Evolutionary conservation across 2,329 filamentous ascomycete genomes (phyloP).

Genomic region (Ophiostoma ulmi): DNA sequence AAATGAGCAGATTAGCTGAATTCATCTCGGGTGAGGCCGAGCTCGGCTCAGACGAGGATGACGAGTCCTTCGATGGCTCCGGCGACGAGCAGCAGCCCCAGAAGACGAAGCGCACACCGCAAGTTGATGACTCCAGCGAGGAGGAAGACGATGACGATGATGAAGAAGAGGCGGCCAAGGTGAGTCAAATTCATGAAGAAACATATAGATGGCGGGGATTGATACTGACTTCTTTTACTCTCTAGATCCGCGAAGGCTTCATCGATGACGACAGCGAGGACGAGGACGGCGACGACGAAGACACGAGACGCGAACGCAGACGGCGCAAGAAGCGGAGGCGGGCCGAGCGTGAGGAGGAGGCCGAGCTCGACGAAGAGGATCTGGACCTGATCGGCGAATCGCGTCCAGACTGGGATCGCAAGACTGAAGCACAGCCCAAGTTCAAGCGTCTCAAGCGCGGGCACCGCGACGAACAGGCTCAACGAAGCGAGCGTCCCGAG

Average conservation of each 20-base stretch:
- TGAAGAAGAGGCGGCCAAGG: slow-evolving; percentile 73
- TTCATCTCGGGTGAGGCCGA: slow-evolving; percentile 82
- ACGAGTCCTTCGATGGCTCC: slow-evolving; percentile 76
- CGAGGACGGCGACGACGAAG: slow-evolving; percentile 58
- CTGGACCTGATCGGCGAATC: slow-evolving; percentile 88
- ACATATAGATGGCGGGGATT: neutral
- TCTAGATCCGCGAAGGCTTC: slow-evolving; percentile 83
- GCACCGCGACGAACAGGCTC: slow-evolving; percentile 68
- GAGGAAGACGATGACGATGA: slow-evolving; percentile 92
- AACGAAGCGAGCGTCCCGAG: slow-evolving; percentile 60
- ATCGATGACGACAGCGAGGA: slow-evolving; percentile 91
- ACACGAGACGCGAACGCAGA: slow-evolving; percentile 49
- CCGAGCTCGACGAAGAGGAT: slow-evolving; percentile 92
- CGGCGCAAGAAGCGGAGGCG: slow-evolving; percentile 73
- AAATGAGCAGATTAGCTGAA: slow-evolving; percentile 65
- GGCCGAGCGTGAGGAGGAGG: slow-evolving; percentile 73
- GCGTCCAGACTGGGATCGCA: slow-evolving; percentile 63
- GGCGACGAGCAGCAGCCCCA: slow-evolving; percentile 63
- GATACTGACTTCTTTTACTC: slow-evolving; percentile 11
- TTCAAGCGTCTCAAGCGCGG: slow-evolving; percentile 96
- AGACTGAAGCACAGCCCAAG: slow-evolving; percentile 63
- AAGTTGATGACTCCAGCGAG: slow-evolving; percentile 79
- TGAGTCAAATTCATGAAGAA: slow-evolving; percentile 35
- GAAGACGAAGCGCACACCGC: slow-evolving; percentile 40
- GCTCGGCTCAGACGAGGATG: slow-evolving; percentile 78